These are phyloP conservation scores for Penicilliopsis zonata DNA, from an alignment of 495 filamentous ascomycete species.

Conservation along the genomic window DNA sequence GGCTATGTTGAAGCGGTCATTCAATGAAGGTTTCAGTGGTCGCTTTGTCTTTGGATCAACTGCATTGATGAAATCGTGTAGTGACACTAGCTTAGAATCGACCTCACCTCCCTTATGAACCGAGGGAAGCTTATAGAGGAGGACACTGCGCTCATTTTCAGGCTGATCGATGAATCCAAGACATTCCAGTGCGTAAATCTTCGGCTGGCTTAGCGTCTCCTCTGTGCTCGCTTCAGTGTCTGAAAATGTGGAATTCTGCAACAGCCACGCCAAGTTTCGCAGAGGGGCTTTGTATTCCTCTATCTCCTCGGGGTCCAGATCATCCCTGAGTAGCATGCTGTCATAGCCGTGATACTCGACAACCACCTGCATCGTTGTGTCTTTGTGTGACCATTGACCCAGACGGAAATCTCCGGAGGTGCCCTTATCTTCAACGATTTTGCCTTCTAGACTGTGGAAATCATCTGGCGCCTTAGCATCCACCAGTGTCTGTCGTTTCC, in stretches of 20 bases:
- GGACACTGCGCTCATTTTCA: constrained; percentile 7
- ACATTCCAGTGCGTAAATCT: constrained; percentile 12
- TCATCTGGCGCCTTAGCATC: constrained; percentile 7
- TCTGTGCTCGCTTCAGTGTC: background rate
- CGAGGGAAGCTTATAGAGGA: constrained; percentile 9
- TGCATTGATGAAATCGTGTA: constrained; percentile 10
- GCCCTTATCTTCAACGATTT: constrained; percentile 6
- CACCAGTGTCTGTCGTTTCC: constrained; percentile 7
- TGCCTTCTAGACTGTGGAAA: constrained; percentile 8
- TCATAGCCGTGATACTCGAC: constrained; percentile 12
- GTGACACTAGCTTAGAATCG: constrained; percentile 4
- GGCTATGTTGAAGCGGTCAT: constrained; percentile 14
- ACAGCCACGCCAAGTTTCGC: constrained; percentile 9
- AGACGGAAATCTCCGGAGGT: constrained; percentile 5
- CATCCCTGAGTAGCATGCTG: constrained; percentile 5
- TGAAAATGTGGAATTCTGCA: constrained; percentile 10
- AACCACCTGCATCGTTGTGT: constrained; percentile 3
- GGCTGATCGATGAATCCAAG: constrained; percentile 10
- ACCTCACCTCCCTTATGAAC: constrained; percentile 1
- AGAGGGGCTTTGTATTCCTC: constrained; percentile 8
- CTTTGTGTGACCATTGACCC: constrained; percentile 5
- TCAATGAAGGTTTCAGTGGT: constrained; percentile 7
- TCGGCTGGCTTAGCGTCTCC: constrained; percentile 6
- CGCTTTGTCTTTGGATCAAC: constrained; percentile 6
- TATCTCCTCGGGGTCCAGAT: constrained; percentile 9